phyloP scores from a whole-genome alignment of 768 basidiomycete genomes.

The Leccinum subtestaceum region DNA sequence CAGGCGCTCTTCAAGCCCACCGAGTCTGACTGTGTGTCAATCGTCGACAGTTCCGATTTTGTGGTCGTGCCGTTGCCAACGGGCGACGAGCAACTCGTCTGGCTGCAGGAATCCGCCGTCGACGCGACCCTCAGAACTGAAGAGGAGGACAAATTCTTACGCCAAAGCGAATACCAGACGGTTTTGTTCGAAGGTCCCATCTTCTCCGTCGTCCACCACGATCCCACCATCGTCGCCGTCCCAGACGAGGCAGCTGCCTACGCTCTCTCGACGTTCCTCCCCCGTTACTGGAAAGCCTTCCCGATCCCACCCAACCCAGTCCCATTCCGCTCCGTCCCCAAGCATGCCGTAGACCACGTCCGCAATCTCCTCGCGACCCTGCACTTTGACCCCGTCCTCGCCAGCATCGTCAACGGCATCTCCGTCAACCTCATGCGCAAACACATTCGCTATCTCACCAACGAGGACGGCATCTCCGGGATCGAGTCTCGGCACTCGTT shows the following conservation, averaged over 20 bases:
- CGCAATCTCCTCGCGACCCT: conserved; percentile 54
- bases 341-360: conserved; percentile 52
- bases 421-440: conserved; percentile 61
- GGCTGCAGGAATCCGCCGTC: conserved; percentile 56
- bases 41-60: background rate
- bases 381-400: conserved; percentile 67
- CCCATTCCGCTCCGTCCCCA: conserved; percentile 54
- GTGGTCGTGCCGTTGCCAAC: conserved; percentile 23
- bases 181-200: background rate
- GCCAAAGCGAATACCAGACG: conserved; percentile 17
- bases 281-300: conserved; percentile 69
- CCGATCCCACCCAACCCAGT: conserved; percentile 53
- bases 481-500: conserved; percentile 85
- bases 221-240: conserved; percentile 42
- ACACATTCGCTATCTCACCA: conserved; percentile 81
- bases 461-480: conserved; percentile 70
- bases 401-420: conserved; percentile 65
- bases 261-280: conserved; percentile 60
- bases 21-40: conserved; percentile 38
- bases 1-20: conserved; percentile 47
- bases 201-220: conserved; percentile 42
- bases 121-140: conserved; percentile 45
- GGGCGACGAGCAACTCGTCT: conserved; percentile 46
- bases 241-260: conserved; percentile 35
- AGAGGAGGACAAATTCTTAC: conserved; percentile 36